Evolutionary conservation across 2,329 filamentous ascomycete species (phyloP).

Genomic region (Ustilaginoidea virens): DNA sequence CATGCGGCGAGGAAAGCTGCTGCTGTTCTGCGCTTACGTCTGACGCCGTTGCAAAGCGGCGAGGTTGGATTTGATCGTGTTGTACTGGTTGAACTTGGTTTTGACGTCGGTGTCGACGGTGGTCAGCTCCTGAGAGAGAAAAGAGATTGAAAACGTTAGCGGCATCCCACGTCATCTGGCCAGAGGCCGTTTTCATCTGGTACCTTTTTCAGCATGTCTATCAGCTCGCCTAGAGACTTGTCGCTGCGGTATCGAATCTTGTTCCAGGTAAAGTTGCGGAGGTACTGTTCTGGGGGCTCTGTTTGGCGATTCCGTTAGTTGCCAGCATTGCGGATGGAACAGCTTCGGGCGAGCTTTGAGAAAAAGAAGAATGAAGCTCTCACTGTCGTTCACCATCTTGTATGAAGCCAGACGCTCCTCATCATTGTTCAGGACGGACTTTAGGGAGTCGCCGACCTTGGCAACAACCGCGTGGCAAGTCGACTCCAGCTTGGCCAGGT

Average conservation of each 20-base stretch:
- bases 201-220: conserved; percentile 80
- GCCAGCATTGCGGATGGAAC: neutral
- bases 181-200: conserved; percentile 1
- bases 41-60: conserved; percentile 72
- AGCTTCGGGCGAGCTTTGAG: neutral
- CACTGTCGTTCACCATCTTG: conserved; percentile 90
- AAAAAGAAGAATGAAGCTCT: conserved; percentile 15
- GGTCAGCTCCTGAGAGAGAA: conserved; percentile 53
- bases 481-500: conserved; percentile 73
- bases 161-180: neutral
- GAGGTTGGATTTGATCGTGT: conserved; percentile 73
- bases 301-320: conserved; percentile 6
- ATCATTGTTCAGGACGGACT: conserved; percentile 68
- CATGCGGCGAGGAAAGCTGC: no score
- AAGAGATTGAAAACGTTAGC: neutral
- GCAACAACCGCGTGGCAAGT: conserved; percentile 68
- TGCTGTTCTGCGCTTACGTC: conserved; percentile 47
- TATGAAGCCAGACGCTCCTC: conserved; percentile 71
- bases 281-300: conserved; percentile 94
- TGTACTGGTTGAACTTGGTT: conserved; percentile 88
- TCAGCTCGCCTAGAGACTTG: conserved; percentile 73
- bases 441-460: conserved; percentile 79
- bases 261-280: conserved; percentile 86
- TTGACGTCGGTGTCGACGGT: conserved; percentile 96
- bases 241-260: conserved; percentile 94